Evolutionary conservation across 148 eudicot species (phyloP), one percentile per base, ranked within the genome.

Genomic region (Silene uniflora): DNA sequence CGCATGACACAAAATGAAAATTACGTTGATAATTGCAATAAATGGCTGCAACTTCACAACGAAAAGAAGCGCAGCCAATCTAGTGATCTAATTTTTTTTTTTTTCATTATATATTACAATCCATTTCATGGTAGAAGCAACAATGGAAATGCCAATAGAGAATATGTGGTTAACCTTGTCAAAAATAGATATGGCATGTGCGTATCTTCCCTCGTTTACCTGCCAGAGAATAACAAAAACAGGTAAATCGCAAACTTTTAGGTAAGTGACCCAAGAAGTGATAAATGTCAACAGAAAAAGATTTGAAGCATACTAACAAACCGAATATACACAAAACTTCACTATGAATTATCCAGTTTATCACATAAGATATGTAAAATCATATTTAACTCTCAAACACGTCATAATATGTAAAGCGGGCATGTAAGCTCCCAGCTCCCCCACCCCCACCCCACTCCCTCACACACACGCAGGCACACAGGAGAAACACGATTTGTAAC

Each of bases 181-280:
- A 86, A 94, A 94, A 74, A 88, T 86, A 76, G 93, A 83, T 79
- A 94, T 76, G 23, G 98, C 98, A 71, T 86, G 73, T 84, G 85
- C 80, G 83, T 92, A 92, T 21, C 91, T 92, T 77, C 97, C 98
- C 73, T 94, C 98, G 72, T 94, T 94, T 69, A 94, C 98, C 98
- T 94, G 87, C 86, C 85, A 77, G 35, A 52, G 23, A 71, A 44
- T 55, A 17, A 11, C 6, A 73, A 18, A 17, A 56, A 75, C n/a
- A 7, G 10, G 35, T 47, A 29, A 72, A 54, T 14, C 21, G 63
- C 19, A 5, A 56, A 56, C 68, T 44, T 35, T 42, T 49, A 60
- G 64, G 19, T 11, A 39, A 39, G 6, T 39, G 44, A 39, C 44
- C 44, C 44, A 39, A 39, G 44, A 39, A 39, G 44, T 39, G 44